phyloP scores from a whole-genome alignment of 139 green algal genomes.

The Chlorella sorokiniana region DNA sequence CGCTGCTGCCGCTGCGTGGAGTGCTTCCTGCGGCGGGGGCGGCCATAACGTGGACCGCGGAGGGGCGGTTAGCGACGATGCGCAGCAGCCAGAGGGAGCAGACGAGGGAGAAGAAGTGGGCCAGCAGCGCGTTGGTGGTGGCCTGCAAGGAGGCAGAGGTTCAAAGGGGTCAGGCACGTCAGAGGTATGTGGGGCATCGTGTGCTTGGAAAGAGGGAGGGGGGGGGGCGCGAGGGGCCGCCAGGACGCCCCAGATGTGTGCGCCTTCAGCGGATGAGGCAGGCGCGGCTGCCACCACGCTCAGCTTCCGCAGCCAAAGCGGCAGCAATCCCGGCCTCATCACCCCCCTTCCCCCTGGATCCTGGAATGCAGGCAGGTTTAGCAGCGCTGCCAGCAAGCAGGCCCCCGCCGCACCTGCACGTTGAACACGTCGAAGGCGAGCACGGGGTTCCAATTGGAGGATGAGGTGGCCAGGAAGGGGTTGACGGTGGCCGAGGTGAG shows the following conservation, averaged over 20 bases:
- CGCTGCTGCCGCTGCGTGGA: background rate
- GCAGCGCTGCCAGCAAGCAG: background rate
- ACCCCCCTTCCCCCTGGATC: too few relatives aligned
- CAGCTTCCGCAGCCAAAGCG: too few relatives aligned
- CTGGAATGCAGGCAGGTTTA: too few relatives aligned
- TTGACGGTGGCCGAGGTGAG: constrained; percentile 89
- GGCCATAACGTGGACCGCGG: constrained; percentile 11
- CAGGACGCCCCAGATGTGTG: too few relatives aligned
- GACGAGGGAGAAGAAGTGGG: constrained; percentile 87
- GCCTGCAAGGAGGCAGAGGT: constrained; percentile 60
- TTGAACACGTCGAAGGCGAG: constrained; percentile 99
- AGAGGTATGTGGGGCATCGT: background rate
- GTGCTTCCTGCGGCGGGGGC: background rate
- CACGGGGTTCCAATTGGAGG: constrained; percentile 89
- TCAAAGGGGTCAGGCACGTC: background rate
- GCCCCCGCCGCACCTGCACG: constrained; percentile 76
- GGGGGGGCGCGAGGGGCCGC: too few relatives aligned
- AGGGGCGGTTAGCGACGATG: constrained; percentile 48
- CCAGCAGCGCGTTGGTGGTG: constrained; percentile 90
- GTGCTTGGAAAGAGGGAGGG: too few relatives aligned
- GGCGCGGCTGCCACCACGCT: too few relatives aligned
- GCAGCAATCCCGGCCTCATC: background rate
- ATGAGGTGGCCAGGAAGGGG: constrained; percentile 78
- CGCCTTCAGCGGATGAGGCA: too few relatives aligned
- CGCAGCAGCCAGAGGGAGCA: constrained; percentile 85